phyloP scores from a whole-genome alignment of 768 basidiomycete genomes.

The Suillus paluster region DNA sequence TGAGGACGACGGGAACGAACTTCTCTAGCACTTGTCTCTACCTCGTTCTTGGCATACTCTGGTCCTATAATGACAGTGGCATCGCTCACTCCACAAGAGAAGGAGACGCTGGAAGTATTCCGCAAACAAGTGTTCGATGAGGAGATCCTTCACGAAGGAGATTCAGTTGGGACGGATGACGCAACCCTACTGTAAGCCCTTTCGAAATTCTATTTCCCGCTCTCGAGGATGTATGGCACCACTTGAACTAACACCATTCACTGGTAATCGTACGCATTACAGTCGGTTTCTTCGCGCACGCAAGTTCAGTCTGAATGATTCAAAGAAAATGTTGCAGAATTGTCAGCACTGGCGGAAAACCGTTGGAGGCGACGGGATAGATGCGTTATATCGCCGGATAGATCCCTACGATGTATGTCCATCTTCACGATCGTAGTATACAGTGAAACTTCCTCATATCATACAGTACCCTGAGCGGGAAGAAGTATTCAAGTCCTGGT shows the following conservation, averaged over 20 bases:
- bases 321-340: slow-evolving; percentile 68
- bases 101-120: slow-evolving; percentile 51
- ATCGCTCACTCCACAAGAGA: slow-evolving; percentile 28
- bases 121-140: slow-evolving; percentile 56
- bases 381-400: slow-evolving; percentile 60
- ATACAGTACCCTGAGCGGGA: slow-evolving; percentile 70
- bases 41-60: neutral
- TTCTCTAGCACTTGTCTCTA: no score
- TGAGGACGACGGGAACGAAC: no score
- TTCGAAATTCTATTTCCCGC: neutral
- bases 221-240: neutral
- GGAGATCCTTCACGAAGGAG: slow-evolving; percentile 60
- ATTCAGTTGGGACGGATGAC: slow-evolving; percentile 64
- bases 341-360: slow-evolving; percentile 73
- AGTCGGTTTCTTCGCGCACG: slow-evolving; percentile 83
- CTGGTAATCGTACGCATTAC: slow-evolving; percentile 15
- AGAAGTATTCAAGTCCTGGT: slow-evolving; percentile 75
- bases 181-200: slow-evolving; percentile 58
- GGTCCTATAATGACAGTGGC: neutral
- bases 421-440: neutral
- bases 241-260: neutral
- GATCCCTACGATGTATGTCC: slow-evolving; percentile 73
- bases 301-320: slow-evolving; percentile 58
- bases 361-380: slow-evolving; percentile 67
- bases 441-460: slow-evolving; percentile 3